Evolutionary conservation across 345 rosid species (phyloP).

Genomic region (Acer campestre): DNA sequence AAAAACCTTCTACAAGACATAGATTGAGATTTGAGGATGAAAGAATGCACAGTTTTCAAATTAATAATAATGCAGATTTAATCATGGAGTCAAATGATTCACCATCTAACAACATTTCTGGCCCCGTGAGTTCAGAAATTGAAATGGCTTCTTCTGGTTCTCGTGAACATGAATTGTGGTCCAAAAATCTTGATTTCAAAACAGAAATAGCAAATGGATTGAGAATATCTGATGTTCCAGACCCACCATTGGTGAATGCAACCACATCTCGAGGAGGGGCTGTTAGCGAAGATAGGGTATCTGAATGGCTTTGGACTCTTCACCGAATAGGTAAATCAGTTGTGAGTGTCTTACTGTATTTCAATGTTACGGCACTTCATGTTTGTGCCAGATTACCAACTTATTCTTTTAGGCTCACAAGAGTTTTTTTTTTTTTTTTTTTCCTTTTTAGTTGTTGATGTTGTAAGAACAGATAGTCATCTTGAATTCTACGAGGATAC

Average conservation of each 20-base stretch:
- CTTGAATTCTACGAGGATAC: conserved; percentile 88
- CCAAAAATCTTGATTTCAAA: conserved; percentile 33
- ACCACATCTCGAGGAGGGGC: conserved; percentile 39
- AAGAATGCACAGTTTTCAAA: conserved; percentile 76
- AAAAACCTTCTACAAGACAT: conserved; percentile 37
- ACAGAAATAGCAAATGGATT: conserved; percentile 48
- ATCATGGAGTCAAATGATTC: conserved; percentile 62
- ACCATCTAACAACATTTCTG: conserved; percentile 34
- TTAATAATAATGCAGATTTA: conserved; percentile 71
- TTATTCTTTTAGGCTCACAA: conserved; percentile 23
- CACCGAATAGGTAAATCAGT: conserved; percentile 72
- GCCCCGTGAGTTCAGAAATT: conserved; percentile 49
- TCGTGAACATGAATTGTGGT: conserved; percentile 38
- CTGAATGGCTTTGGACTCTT: conserved; percentile 98
- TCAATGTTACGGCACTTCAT: conserved; percentile 10
- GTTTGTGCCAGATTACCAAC: conserved; percentile 5
- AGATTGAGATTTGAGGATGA: conserved; percentile 52
- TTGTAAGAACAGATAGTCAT: conserved; percentile 92
- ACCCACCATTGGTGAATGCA: conserved; percentile 49
- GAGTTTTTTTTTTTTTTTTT: conserved; percentile 12
- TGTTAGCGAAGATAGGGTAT: conserved; percentile 55
- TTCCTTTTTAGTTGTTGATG: conserved; percentile 75
- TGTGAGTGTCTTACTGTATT: neutral
- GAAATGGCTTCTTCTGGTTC: conserved; percentile 49
- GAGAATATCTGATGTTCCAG: conserved; percentile 67